A percentile compares a stretch with the other conserved stretches of the same genome.
These are phyloP conservation scores for Pestalotiopsis sp. DNA, from an alignment of 2,329 filamentous ascomycete species.

Conservation along the genomic window DNA sequence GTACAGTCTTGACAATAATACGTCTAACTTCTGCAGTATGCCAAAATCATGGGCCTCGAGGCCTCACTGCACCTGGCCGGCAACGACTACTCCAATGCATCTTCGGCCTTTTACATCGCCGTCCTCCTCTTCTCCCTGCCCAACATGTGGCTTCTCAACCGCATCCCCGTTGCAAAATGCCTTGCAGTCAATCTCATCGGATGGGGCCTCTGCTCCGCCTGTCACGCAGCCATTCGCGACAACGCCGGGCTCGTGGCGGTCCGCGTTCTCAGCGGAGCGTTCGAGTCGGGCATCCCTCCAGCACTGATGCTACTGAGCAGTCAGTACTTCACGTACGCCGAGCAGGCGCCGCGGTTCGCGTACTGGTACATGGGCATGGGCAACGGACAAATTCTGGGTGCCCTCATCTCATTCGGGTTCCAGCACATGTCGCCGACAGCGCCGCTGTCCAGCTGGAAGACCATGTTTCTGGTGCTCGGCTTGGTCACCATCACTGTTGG, in stretches of 20 bases:
- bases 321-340: conserved; percentile 2
- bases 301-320: conserved; percentile 7
- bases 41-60: conserved; percentile 6
- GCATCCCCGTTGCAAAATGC: not conserved
- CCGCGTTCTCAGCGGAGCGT: not conserved
- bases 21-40: not conserved
- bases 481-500: not conserved
- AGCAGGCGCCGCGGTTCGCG: not conserved
- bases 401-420: conserved; percentile 3
- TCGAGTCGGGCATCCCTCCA: not conserved
- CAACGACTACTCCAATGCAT: conserved; percentile 8
- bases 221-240: not conserved
- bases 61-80: not conserved
- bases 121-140: not conserved
- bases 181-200: not conserved
- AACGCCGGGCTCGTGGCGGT: not conserved
- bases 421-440: conserved; percentile 5
- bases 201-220: conserved; percentile 1
- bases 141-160: conserved; percentile 5
- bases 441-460: conserved; percentile 5
- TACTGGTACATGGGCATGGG: conserved; percentile 11
- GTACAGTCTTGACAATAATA: not conserved
- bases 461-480: conserved; percentile 6
- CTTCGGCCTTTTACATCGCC: conserved; percentile 5
- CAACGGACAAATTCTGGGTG: not conserved